Percentiles rank a stretch among this genome's conserved stretches.
Conservation (phyloP, 306 rosid species). For the Hylodesmum podocarpum region DNA sequence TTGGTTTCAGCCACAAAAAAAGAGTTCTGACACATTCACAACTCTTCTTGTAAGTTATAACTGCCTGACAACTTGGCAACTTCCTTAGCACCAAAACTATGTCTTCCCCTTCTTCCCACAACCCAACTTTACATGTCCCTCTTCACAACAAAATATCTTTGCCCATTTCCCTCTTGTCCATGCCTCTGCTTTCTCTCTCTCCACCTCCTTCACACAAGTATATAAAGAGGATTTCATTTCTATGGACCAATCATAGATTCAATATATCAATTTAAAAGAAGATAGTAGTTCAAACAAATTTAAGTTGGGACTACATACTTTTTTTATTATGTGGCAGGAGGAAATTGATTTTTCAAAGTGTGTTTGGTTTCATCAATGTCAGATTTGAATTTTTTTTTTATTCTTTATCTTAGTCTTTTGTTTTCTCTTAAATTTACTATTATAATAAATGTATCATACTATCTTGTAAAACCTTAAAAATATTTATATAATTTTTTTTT, state of each 20-base stretch:
- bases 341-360: neutral
- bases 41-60: conserved; percentile 22
- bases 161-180: conserved; percentile 15
- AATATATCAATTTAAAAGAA: conserved; percentile 4
- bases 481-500: no score
- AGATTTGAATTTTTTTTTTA: no score
- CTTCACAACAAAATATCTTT: conserved; percentile 26
- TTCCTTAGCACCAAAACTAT: conserved; percentile 25
- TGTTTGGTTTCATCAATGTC: no score
- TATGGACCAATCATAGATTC: conserved; percentile 27
- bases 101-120: conserved; percentile 17
- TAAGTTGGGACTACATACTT: conserved; percentile 10
- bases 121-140: neutral
- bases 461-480: no score
- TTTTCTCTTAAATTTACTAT: no score
- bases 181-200: neutral
- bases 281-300: conserved; percentile 11
- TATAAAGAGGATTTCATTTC: conserved; percentile 28
- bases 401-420: neutral
- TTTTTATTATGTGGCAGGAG: conserved; percentile 21
- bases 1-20: conserved; percentile 48
- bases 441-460: no score
- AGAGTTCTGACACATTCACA: conserved; percentile 24
- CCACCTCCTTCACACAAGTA: neutral
- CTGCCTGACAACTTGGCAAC: conserved; percentile 33